Evolutionary conservation across 208 protist species (phyloP).

Genomic region (Blastocrithidia nonstop): DNA sequence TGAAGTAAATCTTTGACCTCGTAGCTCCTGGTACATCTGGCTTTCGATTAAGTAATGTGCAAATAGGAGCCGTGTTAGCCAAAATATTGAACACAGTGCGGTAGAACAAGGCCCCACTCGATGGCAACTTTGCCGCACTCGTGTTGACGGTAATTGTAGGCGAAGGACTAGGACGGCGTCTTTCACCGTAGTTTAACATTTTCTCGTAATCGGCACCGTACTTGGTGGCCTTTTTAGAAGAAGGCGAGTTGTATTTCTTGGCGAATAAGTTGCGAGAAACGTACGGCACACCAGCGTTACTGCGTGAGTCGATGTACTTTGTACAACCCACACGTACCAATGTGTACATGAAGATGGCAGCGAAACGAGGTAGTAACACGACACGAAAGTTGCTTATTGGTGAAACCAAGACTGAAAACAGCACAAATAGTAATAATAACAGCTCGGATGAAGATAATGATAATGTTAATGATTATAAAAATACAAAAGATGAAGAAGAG

Average conservation of each 20-base stretch:
- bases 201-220: conserved; percentile 76
- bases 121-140: conserved; percentile 84
- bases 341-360: conserved; percentile 33
- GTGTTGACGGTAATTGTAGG: conserved; percentile 83
- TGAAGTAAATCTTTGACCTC: conserved; percentile 67
- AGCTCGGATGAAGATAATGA: too few relatives aligned
- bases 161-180: conserved; percentile 79
- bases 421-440: too few relatives aligned
- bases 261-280: conserved; percentile 46
- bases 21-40: conserved; percentile 51
- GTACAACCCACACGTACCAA: conserved; percentile 19
- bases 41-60: conserved; percentile 68
- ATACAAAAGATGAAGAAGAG: too few relatives aligned
- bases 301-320: conserved; percentile 43
- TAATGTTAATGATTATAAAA: too few relatives aligned
- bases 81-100: conserved; percentile 67
- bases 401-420: too few relatives aligned
- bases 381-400: conserved; percentile 7
- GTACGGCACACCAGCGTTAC: conserved; percentile 36
- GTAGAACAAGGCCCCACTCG: conserved; percentile 73
- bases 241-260: conserved; percentile 49
- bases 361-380: conserved; percentile 13
- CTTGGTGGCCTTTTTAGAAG: conserved; percentile 53
- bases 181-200: conserved; percentile 83
- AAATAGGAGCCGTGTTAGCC: conserved; percentile 59